Evolutionary conservation across 805 yeast genomes (phyloP), one percentile per base, ranked within the genome.

Genomic region (Metschnikowia sp.): DNA sequence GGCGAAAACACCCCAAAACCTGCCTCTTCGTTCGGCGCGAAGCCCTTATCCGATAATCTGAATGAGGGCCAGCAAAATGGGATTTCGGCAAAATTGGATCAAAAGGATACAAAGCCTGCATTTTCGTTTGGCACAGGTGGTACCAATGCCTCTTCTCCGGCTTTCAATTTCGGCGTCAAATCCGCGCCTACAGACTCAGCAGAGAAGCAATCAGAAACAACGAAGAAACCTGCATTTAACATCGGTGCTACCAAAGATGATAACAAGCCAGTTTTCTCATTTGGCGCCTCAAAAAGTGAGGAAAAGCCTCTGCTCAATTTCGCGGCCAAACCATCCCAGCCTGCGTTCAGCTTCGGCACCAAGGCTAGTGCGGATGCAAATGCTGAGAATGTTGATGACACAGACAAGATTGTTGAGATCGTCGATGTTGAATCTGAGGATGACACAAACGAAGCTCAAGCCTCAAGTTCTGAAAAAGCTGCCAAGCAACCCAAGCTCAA

Each of bases 321-420:
- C 10, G 7, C 15, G 8, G 29, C 34, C 31, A 18, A 12, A 5
- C 22, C 12, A 6, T 11, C 31, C 6, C 34, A 31, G 34, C 45
- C 48, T 11, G 29, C 47, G 2, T 44, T 44, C 41, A 48, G 33
- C 33, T 44, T 47, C 29, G 53, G 52, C 28, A 32, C 45, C 26
- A 46, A 40, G 19, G 11, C 18, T 18, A 12, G 10, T n/a, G 28
- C 28, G 26, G 31, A 30, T n/a, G 22, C n/a, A 7, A 15, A 29
- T 4, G 11, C 39, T 10, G 36, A 32, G 10, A 8, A 26, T 26
- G 13, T 13, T 18, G 39, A 19, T 33, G 8, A 35, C 8, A 6
- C n/a, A 12, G 39, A 22, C 19, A 36, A 18, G 22, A 22, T 18
- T 22, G 30, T 37, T 10, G 40, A 37, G 29, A 28, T 18, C 18